These are phyloP conservation scores for Heterobasidion occidentale DNA, from an alignment of 1,284 basidiomycete genomes.

Conservation along the genomic window DNA sequence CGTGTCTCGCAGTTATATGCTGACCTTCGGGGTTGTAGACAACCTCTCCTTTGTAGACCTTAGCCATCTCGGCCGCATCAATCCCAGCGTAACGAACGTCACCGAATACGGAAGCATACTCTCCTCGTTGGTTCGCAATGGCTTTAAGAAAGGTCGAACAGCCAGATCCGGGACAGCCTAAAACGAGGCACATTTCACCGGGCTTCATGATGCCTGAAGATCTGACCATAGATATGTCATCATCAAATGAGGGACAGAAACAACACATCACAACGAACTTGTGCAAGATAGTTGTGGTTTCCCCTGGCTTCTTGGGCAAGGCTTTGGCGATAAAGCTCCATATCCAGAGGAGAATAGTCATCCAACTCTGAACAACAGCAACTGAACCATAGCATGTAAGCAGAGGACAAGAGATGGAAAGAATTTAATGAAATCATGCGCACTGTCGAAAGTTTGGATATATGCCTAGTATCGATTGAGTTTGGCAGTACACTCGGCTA, in stretches of 20 bases:
- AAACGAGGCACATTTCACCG: constrained; percentile 46
- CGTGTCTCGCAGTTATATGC: constrained; percentile 3
- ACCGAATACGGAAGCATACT: constrained; percentile 54
- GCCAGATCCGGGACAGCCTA: constrained; percentile 78
- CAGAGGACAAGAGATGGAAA: constrained; percentile 7
- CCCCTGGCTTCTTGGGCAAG: constrained; percentile 45
- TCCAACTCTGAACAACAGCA: constrained; percentile 46
- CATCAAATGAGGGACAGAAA: constrained; percentile 13
- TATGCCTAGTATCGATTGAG: constrained; percentile 37
- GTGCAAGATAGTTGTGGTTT: constrained; percentile 52
- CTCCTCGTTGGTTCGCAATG: constrained; percentile 64
- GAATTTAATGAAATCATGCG: constrained; percentile 2
- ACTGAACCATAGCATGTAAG: constrained; percentile 30
- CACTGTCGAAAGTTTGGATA: constrained; percentile 57
- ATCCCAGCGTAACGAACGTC: constrained; percentile 73
- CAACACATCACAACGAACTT: constrained; percentile 37
- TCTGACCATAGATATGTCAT: constrained; percentile 32
- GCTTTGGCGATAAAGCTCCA: constrained; percentile 42
- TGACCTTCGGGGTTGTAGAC: constrained; percentile 75
- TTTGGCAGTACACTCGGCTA: background rate
- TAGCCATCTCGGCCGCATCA: constrained; percentile 53
- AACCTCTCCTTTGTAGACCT: constrained; percentile 75
- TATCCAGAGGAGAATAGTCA: constrained; percentile 4
- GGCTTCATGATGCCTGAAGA: constrained; percentile 72
- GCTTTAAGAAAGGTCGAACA: constrained; percentile 77